A percentile compares a stretch with the other conserved stretches of the same genome.
Conservation (phyloP, 2,329 filamentous ascomycete species). For the Trichoderma harzianum region DNA sequence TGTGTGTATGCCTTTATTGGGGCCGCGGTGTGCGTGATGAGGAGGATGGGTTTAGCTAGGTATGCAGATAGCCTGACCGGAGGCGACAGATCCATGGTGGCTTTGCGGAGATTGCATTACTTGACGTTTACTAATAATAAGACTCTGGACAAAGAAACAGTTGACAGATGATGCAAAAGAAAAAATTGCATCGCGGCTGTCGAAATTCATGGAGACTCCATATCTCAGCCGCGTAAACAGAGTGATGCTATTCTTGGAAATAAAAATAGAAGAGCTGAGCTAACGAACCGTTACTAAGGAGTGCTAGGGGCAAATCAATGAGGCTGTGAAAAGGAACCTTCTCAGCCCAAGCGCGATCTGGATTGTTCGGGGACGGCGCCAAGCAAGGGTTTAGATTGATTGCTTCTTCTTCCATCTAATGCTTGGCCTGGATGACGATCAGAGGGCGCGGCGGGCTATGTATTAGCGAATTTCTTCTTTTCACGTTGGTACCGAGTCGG, state of each 20-base stretch:
- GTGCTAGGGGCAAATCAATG: slow-evolving; percentile 9
- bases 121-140: background rate
- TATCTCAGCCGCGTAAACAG: slow-evolving; percentile 1
- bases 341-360: background rate
- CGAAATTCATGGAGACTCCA: background rate
- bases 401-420: background rate
- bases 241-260: slow-evolving; percentile 16
- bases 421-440: background rate
- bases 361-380: background rate
- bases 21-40: background rate
- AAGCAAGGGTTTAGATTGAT: background rate
- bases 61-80: background rate
- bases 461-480: background rate
- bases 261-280: background rate
- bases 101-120: background rate
- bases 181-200: background rate
- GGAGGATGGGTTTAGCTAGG: background rate
- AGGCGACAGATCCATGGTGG: background rate
- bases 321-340: slow-evolving; percentile 14
- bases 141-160: background rate
- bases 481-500: background rate
- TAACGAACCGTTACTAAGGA: background rate
- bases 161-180: background rate
- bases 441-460: background rate
- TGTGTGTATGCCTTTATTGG: background rate